Percentiles rank a stretch among this genome's conserved stretches.
These are phyloP conservation scores for Coix lacrymajobi DNA, from an alignment of 176 grass and related monocot genomes.

Conservation along the genomic window DNA sequence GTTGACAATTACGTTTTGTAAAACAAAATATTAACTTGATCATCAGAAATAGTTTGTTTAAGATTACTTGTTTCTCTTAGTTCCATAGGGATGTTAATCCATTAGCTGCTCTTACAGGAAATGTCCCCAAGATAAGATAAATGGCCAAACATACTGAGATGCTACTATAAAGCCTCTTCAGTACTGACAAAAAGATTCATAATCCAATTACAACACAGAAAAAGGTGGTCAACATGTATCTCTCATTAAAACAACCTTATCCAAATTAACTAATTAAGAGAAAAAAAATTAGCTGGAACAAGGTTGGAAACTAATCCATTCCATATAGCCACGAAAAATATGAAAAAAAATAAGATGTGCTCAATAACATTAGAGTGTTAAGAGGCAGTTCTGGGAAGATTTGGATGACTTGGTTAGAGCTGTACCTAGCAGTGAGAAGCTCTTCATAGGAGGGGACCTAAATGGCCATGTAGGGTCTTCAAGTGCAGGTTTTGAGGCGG, in stretches of 20 bases:
- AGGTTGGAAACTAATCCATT: not conserved
- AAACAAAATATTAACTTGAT: not conserved
- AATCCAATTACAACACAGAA: not conserved
- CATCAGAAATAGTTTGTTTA: not conserved
- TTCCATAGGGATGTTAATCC: not conserved
- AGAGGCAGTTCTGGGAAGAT: no score
- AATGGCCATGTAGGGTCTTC: no score
- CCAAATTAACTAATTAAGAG: not conserved
- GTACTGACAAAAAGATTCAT: not conserved
- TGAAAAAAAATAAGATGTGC: no score
- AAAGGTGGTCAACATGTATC: not conserved
- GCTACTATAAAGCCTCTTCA: not conserved
- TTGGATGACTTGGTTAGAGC: no score
- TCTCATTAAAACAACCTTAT: conserved; percentile 4
- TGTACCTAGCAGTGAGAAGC: no score
- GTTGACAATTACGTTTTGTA: not conserved
- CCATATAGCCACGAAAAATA: not conserved
- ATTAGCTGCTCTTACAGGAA: not conserved
- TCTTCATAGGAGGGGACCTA: no score
- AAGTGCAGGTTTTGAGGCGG: no score
- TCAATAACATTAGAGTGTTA: not conserved
- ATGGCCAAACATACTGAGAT: not conserved
- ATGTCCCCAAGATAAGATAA: not conserved
- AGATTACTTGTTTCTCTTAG: not conserved
- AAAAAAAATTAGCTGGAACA: not conserved